phyloP scores from a whole-genome alignment of 768 basidiomycete genomes.

The Paxillus involutus region DNA sequence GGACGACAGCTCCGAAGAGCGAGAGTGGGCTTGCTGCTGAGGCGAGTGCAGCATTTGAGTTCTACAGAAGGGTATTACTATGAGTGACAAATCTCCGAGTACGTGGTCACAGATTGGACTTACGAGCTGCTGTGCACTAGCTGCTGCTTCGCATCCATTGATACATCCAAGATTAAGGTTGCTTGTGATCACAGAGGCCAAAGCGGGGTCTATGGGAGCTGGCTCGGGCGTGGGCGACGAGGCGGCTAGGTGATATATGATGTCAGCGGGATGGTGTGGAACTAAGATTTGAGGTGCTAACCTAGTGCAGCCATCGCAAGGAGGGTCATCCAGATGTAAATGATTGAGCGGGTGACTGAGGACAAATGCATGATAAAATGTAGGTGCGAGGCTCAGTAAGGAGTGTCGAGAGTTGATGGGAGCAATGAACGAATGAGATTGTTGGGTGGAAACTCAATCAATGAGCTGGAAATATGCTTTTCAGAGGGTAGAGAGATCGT shows the following conservation, averaged over 20 bases:
- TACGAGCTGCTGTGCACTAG: conserved; percentile 23
- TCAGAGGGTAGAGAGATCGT: not conserved
- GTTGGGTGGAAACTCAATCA: conserved; percentile 7
- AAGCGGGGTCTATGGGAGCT: conserved; percentile 20
- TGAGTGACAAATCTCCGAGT: not conserved
- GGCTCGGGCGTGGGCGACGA: conserved; percentile 25
- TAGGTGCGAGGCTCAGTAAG: not conserved
- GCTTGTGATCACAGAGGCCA: conserved; percentile 17
- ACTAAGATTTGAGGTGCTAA: not conserved
- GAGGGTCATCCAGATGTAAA: conserved; percentile 23
- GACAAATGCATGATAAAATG: conserved; percentile 10
- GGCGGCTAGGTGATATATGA: conserved; percentile 7
- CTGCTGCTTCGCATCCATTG: conserved; percentile 20
- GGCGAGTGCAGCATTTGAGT: conserved; percentile 17
- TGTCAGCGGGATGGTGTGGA: not conserved
- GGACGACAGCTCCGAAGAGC: conserved; percentile 20
- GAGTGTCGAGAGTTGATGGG: not conserved
- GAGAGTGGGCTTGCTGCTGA: conserved; percentile 17
- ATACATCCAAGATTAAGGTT: conserved; percentile 25
- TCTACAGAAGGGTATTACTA: conserved; percentile 13
- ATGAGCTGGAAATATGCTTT: conserved; percentile 6
- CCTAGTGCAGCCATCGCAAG: conserved; percentile 20
- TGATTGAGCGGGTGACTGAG: conserved; percentile 9
- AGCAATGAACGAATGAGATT: not conserved
- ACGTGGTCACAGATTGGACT: not conserved